Conservation (phyloP, 345 rosid species). For the Excoecaria cochinchinensis region DNA sequence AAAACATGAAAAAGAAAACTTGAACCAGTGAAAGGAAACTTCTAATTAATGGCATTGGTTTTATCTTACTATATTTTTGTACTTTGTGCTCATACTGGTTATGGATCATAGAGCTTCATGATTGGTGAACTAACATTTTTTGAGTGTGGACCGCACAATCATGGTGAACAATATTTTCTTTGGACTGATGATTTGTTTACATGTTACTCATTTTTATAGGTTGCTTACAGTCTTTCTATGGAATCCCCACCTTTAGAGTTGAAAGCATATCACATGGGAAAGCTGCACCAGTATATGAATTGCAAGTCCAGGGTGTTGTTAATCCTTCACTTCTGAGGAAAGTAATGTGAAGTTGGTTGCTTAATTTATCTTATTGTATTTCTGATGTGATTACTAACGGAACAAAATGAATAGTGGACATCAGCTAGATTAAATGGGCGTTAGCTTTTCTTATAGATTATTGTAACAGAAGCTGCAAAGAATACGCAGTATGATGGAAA, state of each 20-base stretch:
- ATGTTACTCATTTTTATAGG: conserved; percentile 35
- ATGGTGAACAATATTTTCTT: neutral
- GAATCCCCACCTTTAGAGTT: conserved; percentile 60
- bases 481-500: conserved; percentile 45
- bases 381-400: no score
- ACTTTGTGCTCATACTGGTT: neutral
- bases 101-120: neutral
- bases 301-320: conserved; percentile 65
- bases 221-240: conserved; percentile 57
- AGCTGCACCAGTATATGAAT: conserved; percentile 64
- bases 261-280: conserved; percentile 58
- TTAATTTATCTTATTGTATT: neutral
- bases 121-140: neutral
- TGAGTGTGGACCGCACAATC: neutral
- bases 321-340: conserved; percentile 52
- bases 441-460: conserved; percentile 38
- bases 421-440: neutral
- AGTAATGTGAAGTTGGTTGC: conserved; percentile 34
- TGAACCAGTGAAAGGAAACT: no score
- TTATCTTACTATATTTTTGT: neutral
- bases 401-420: neutral
- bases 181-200: neutral
- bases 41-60: neutral
- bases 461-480: conserved; percentile 61
- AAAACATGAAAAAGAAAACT: no score